Evolutionary conservation across 1,284 basidiomycete species (phyloP), one percentile per base, ranked within the genome.

Genomic region (Heterobasidion annosum): DNA sequence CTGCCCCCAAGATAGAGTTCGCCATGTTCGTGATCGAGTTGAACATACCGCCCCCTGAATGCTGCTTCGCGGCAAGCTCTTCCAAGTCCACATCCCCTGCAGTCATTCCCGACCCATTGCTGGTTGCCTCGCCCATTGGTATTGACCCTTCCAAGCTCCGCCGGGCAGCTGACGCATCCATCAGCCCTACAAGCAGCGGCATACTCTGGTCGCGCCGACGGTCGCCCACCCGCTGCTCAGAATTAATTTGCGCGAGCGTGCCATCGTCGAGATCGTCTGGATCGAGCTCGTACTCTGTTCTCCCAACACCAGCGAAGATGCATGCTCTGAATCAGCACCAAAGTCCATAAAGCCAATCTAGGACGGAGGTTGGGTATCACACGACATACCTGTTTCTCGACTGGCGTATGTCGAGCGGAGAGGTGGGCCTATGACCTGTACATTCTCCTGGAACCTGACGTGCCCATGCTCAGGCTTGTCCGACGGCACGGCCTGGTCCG

Each of bases 1-100:
- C 93, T 64, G 96, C 96, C 45, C 96, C 96, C 25, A 99, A 75
- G 52, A 99, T 98, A 6, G 93, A 95, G 68, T 99, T 99, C 34
- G 93, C 92, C 92, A 94, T 94, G 64, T 94, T 94, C 19, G 91
- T 90, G 51, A 94, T 81, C 7, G 89, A 93, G 62, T 93, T 89
- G 2, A 93, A 51, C 69, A 95, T 72, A 0, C 86, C 85, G 33
- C 93, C 92, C 25, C 91, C 91, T 2, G 84, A 77, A 55, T 73
- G 75, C 49, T 77, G 75, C 65, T 87, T 88, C 43, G 79, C 76
- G 32, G 81, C 81, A 33, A 91, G 68, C 57, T 82, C 82, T 37
- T 87, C 83, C 54, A 90, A 67, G 64, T 88, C 81, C 10, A 83
- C 63, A 8, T 77, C 66, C 25, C 25, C 25, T 25, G 25, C 25